A percentile compares a stretch with the other conserved stretches of the same genome.
Evolutionary conservation across 257 asterid genomes (phyloP).

Genomic region (Scutellaria baicalensis): DNA sequence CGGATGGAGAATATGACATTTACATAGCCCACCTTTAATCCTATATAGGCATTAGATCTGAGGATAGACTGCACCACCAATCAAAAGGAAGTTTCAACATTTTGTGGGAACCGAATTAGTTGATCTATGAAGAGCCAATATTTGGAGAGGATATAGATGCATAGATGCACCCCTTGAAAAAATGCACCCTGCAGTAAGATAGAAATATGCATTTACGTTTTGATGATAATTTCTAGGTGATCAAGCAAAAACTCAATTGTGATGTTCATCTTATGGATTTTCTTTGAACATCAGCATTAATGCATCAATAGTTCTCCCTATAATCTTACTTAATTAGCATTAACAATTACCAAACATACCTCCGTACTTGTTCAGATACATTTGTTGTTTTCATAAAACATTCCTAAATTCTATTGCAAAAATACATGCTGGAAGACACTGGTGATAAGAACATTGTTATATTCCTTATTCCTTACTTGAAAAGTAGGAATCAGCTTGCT

Average conservation of each 20-base stretch:
- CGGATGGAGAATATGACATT: no score
- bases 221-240: not conserved
- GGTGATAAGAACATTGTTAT: no score
- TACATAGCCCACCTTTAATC: no score
- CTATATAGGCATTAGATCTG: no score
- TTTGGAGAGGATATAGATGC: no score
- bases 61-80: no score
- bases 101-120: no score
- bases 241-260: not conserved
- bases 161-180: not conserved
- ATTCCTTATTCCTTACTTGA: not conserved
- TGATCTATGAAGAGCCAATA: no score
- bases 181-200: not conserved
- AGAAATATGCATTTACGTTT: not conserved
- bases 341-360: not conserved
- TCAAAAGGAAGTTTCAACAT: no score
- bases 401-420: not conserved
- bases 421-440: no score
- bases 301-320: not conserved
- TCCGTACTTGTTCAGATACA: not conserved
- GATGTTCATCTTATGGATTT: not conserved
- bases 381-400: not conserved
- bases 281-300: not conserved
- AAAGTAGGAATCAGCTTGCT: not conserved
- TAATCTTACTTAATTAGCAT: not conserved